A percentile compares a stretch with the other conserved stretches of the same genome.
phyloP scores from a whole-genome alignment of 2,329 filamentous ascomycete species.

The Sphaerostilbella broomeana region DNA sequence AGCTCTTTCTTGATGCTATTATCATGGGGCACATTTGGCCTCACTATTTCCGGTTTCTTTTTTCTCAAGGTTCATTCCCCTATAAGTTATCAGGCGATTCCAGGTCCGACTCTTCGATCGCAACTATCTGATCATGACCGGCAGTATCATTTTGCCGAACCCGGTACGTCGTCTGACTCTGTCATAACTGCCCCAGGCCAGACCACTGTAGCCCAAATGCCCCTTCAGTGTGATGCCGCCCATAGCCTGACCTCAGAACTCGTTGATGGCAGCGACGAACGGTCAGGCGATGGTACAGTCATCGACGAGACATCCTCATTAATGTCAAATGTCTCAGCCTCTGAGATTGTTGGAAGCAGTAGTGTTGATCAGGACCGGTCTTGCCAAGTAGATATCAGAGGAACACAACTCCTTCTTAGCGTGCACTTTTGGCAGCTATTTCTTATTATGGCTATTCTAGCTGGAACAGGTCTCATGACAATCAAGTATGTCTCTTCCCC shows the following conservation, averaged over 20 bases:
- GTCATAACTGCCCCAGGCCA: background rate
- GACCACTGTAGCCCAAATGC: conserved; percentile 1
- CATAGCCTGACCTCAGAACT: too few relatives aligned
- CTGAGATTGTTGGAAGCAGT: conserved; percentile 47
- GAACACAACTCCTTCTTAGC: conserved; percentile 63
- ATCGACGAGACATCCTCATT: conserved; percentile 75
- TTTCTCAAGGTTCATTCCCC: conserved; percentile 68
- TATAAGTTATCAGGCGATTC: conserved; percentile 51
- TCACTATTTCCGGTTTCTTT: conserved; percentile 73
- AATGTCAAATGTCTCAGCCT: conserved; percentile 55
- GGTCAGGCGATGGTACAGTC: conserved; percentile 32
- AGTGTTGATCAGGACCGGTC: conserved; percentile 66
- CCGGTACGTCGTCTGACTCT: conserved; percentile 10
- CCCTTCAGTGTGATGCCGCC: conserved; percentile 3
- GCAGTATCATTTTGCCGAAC: conserved; percentile 6
- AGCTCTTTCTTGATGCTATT: conserved; percentile 75
- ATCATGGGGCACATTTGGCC: conserved; percentile 67
- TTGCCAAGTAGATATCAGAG: conserved; percentile 85
- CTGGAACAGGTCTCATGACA: conserved; percentile 93
- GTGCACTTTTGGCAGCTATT: conserved; percentile 90
- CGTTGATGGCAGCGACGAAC: background rate
- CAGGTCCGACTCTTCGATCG: conserved; percentile 24
- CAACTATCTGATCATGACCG: background rate
- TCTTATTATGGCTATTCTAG: conserved; percentile 78
- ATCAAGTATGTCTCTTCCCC: conserved; percentile 70